phyloP scores from a whole-genome alignment of 129 eudicot species.

The Pseudognaphalium luteoalbum region DNA sequence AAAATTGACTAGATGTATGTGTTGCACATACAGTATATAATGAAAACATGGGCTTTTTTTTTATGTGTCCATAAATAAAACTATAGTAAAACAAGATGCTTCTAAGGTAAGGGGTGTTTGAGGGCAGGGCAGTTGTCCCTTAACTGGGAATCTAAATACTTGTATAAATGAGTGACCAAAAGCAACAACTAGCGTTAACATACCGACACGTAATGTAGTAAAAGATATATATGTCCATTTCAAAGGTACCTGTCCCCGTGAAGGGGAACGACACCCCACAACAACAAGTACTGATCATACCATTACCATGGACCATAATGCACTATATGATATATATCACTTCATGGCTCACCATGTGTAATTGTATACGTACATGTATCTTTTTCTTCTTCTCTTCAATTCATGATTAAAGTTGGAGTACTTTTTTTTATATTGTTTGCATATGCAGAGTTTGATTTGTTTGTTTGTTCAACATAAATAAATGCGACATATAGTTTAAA shows the following conservation, averaged over 20 bases:
- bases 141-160: conserved; percentile 13
- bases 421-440: neutral
- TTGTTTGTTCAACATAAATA: conserved; percentile 3
- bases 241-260: conserved; percentile 25
- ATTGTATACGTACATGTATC: no score
- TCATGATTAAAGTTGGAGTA: no score
- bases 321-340: neutral
- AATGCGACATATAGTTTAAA: neutral
- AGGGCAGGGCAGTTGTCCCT: conserved; percentile 7
- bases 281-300: neutral
- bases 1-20: neutral
- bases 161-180: neutral
- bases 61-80: no score
- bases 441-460: neutral
- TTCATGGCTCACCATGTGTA: no score
- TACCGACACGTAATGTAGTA: conserved; percentile 16
- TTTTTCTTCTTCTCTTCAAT: no score
- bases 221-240: conserved; percentile 19
- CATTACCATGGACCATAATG: conserved; percentile 16
- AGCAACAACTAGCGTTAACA: neutral
- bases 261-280: conserved; percentile 30
- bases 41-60: neutral
- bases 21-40: neutral
- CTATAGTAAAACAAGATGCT: neutral
- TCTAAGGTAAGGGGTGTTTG: neutral